Percentiles rank a stretch among this genome's conserved stretches.
phyloP scores from a whole-genome alignment of 306 rosid species.

The Vigna radiata region DNA sequence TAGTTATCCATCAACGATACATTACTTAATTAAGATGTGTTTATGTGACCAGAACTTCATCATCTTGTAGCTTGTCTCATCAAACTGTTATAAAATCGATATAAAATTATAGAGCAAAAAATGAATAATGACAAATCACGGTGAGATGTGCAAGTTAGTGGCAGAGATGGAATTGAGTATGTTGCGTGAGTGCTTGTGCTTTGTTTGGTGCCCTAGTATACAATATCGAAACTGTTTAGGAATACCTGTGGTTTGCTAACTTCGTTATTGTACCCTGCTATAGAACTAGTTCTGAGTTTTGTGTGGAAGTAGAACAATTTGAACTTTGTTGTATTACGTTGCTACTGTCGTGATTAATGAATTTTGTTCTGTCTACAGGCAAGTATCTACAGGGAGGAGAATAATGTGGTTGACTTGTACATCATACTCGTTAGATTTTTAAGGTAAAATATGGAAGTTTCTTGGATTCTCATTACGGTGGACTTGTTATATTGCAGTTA shows the following conservation, averaged over 20 bases:
- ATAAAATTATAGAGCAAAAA: not conserved
- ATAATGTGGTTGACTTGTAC: slow-evolving; percentile 83
- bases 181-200: not conserved
- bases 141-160: not conserved
- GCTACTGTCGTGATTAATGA: slow-evolving; percentile 28
- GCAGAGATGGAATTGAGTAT: slow-evolving; percentile 7
- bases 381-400: slow-evolving; percentile 78
- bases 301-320: slow-evolving; percentile 12
- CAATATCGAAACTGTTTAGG: not conserved
- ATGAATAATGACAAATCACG: not conserved
- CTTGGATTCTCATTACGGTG: slow-evolving; percentile 25
- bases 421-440: slow-evolving; percentile 90
- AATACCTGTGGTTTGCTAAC: slow-evolving; percentile 7
- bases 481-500: slow-evolving; percentile 12
- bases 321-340: slow-evolving; percentile 12
- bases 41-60: slow-evolving; percentile 7
- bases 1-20: slow-evolving; percentile 15
- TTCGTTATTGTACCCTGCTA: slow-evolving; percentile 8
- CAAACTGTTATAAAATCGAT: not conserved
- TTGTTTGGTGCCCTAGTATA: not conserved
- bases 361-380: slow-evolving; percentile 62
- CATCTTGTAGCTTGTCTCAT: not conserved
- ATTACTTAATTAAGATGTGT: not conserved
- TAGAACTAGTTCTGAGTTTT: slow-evolving; percentile 2
- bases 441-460: slow-evolving; percentile 59